Conservation (phyloP, 2,329 filamentous ascomycete genomes). For the Colletotrichum magnum region DNA sequence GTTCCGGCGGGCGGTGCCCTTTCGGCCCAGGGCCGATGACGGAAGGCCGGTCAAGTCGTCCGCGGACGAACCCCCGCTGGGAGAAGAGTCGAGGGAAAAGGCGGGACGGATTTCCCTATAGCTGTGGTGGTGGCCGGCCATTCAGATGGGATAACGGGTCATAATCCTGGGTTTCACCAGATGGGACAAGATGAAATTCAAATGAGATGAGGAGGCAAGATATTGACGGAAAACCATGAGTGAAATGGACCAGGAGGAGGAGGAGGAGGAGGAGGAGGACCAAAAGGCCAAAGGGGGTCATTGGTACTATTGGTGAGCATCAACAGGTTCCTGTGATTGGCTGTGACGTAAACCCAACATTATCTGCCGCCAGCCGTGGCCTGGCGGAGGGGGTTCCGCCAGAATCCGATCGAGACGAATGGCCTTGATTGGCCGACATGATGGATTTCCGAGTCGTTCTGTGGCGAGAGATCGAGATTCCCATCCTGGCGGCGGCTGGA, state of each 20-base stretch:
- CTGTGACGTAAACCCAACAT: slow-evolving; percentile 9
- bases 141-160: not conserved
- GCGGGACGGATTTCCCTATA: slow-evolving; percentile 29
- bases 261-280: no score
- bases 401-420: not conserved
- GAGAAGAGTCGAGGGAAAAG: not conserved
- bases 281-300: no score
- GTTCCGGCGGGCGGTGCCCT: slow-evolving; percentile 9
- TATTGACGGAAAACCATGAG: no score
- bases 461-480: not conserved
- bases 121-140: not conserved
- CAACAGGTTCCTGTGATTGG: not conserved
- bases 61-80: not conserved
- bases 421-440: not conserved
- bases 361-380: not conserved
- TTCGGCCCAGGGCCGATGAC: not conserved
- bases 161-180: not conserved
- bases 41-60: not conserved
- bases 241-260: no score
- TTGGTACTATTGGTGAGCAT: no score
- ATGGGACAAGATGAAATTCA: not conserved
- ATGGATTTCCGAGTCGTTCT: not conserved
- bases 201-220: no score
- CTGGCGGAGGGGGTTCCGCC: not conserved
- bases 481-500: no score